These are phyloP conservation scores for Microbotryum saponariae DNA, from an alignment of 1,284 basidiomycete species.

Conservation along the genomic window DNA sequence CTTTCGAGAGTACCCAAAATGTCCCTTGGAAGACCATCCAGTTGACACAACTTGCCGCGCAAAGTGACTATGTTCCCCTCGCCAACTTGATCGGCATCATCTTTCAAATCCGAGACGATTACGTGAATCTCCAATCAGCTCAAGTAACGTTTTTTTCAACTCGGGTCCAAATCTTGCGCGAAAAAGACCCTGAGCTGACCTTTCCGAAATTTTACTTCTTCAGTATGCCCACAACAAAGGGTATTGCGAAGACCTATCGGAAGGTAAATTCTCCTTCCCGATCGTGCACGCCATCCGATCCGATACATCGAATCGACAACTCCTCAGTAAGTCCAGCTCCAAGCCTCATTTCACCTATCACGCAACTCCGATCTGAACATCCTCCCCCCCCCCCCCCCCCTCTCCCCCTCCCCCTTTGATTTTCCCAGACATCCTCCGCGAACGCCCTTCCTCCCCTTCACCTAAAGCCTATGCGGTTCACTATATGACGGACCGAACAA, in stretches of 20 bases:
- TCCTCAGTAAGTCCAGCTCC: slow-evolving; percentile 60
- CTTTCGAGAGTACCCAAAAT: too few relatives aligned
- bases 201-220: background rate
- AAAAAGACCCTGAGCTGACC: background rate
- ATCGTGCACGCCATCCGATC: slow-evolving; percentile 80
- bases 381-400: background rate
- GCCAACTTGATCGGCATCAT: slow-evolving; percentile 90
- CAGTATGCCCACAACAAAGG: slow-evolving; percentile 88
- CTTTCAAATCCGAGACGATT: slow-evolving; percentile 96
- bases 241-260: slow-evolving; percentile 87
- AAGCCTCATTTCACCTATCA: too few relatives aligned
- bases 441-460: slow-evolving; percentile 68
- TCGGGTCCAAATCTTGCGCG: background rate
- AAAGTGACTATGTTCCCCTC: slow-evolving; percentile 79
- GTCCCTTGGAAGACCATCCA: too few relatives aligned
- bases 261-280: slow-evolving; percentile 95
- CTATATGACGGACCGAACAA: slow-evolving; percentile 62
- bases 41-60: slow-evolving; percentile 1
- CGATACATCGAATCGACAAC: slow-evolving; percentile 61
- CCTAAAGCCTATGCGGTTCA: slow-evolving; percentile 70
- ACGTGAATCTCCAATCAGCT: slow-evolving; percentile 85
- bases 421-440: slow-evolving; percentile 69
- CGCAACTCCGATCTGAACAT: background rate
- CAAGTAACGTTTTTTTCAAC: slow-evolving; percentile 49
- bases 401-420: too few relatives aligned